Evolutionary conservation across 352 stramenopile species (phyloP).

Genomic region (Phytophthora boehmeriae): DNA sequence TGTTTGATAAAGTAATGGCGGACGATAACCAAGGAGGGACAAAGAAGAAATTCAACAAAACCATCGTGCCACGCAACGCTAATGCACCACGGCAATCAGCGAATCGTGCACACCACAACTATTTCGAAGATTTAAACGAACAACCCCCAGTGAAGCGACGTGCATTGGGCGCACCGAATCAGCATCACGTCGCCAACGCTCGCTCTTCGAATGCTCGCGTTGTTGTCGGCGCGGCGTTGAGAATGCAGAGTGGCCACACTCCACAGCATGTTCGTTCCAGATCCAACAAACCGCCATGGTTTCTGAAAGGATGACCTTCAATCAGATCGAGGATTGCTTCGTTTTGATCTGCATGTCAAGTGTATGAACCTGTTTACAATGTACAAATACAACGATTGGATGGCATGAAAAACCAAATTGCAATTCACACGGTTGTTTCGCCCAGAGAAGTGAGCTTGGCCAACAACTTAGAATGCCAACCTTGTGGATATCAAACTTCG

Average conservation of each 20-base stretch:
- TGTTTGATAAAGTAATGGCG: slow-evolving; percentile 32
- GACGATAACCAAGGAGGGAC: background rate
- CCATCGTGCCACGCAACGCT: background rate
- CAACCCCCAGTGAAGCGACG: slow-evolving; percentile 3
- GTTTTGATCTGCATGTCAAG: too few relatives aligned
- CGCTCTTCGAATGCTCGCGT: slow-evolving; percentile 11
- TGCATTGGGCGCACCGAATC: background rate
- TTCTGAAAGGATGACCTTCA: slow-evolving; percentile 19
- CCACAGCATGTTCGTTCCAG: background rate
- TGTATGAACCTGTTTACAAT: too few relatives aligned
- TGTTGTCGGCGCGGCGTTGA: slow-evolving; percentile 19
- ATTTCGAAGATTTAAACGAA: background rate
- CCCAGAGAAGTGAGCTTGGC: too few relatives aligned
- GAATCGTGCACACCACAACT: slow-evolving; percentile 9
- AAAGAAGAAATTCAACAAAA: background rate
- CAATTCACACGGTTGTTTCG: too few relatives aligned
- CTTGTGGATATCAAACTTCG: too few relatives aligned
- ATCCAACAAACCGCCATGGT: slow-evolving; percentile 15
- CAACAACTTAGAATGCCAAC: too few relatives aligned
- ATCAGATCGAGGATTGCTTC: too few relatives aligned
- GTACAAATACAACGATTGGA: too few relatives aligned
- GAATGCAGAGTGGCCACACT: background rate
- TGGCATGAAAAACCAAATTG: too few relatives aligned
- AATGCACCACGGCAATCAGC: background rate
- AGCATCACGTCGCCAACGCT: background rate